Percentiles rank a stretch among this genome's conserved stretches.
phyloP scores from a whole-genome alignment of 2,329 filamentous ascomycete genomes.

The Ceratocystis variospora region DNA sequence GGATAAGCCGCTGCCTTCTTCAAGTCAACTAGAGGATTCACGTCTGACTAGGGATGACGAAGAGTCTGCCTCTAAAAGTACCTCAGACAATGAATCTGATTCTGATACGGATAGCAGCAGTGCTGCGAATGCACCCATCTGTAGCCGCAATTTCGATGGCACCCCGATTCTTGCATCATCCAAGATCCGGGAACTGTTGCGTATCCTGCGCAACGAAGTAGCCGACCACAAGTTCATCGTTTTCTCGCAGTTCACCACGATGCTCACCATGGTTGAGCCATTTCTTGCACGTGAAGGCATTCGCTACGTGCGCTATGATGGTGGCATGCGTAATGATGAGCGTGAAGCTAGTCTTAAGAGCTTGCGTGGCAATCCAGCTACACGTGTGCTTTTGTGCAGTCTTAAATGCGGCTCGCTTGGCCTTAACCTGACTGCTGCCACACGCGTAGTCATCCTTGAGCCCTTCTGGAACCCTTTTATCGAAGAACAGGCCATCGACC shows the following conservation, averaged over 20 bases:
- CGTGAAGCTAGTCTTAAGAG: constrained; percentile 73
- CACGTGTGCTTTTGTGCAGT: constrained; percentile 78
- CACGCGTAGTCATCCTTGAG: constrained; percentile 84
- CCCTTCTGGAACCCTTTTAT: constrained; percentile 99
- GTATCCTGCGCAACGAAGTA: constrained; percentile 66
- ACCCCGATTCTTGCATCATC: constrained; percentile 53
- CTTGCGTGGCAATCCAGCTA: constrained; percentile 59
- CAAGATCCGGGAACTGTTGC: constrained; percentile 77
- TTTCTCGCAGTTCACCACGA: constrained; percentile 95
- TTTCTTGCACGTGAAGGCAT: constrained; percentile 66
- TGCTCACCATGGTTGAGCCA: constrained; percentile 91
- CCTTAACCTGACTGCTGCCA: constrained; percentile 86
- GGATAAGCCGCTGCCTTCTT: constrained; percentile 2
- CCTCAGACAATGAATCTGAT: constrained; percentile 21
- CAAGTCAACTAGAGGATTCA: not conserved
- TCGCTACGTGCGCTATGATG: constrained; percentile 80
- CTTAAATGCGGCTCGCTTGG: constrained; percentile 87
- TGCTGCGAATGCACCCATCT: not conserved
- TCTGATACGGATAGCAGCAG: constrained; percentile 22
- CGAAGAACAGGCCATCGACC: constrained; percentile 96
- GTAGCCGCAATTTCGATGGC: constrained; percentile 20
- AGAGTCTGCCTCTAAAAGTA: not conserved
- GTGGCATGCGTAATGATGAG: constrained; percentile 83
- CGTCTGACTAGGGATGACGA: not conserved
- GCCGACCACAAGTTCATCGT: constrained; percentile 90